Evolutionary conservation across 768 basidiomycete species (phyloP).

Genomic region (Tricholoma flavovirens): DNA sequence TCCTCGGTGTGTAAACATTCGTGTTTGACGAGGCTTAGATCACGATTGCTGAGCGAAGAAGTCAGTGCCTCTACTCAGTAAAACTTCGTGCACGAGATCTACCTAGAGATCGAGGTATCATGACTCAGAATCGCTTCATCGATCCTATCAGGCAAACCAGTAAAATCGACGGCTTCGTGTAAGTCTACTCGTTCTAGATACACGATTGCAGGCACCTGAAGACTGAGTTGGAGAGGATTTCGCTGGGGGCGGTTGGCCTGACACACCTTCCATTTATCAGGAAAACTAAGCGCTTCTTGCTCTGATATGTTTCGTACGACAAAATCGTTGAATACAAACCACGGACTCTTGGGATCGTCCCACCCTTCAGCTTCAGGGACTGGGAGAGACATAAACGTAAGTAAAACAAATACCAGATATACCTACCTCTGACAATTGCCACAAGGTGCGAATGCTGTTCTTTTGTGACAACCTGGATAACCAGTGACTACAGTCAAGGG

Average conservation of each 20-base stretch:
- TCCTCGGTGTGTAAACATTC: conserved; percentile 67
- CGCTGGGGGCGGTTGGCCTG: neutral
- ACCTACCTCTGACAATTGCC: conserved; percentile 75
- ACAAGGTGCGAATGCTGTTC: conserved; percentile 78
- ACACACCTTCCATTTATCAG: conserved; percentile 86
- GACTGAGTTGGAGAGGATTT: neutral
- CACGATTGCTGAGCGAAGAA: conserved; percentile 56
- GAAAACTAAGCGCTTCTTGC: conserved; percentile 83
- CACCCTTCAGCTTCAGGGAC: conserved; percentile 64
- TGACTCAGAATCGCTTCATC: conserved; percentile 73
- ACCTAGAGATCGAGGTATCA: conserved; percentile 89
- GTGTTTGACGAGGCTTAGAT: conserved; percentile 69
- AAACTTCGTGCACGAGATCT: conserved; percentile 17
- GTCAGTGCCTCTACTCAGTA: neutral
- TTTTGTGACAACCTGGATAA: conserved; percentile 73
- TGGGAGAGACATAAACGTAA: conserved; percentile 20
- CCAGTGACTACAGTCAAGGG: conserved; percentile 51
- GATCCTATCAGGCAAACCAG: conserved; percentile 53
- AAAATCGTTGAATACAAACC: conserved; percentile 98
- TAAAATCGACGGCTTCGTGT: conserved; percentile 53
- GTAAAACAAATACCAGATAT: neutral
- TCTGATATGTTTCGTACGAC: conserved; percentile 79
- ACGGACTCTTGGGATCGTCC: conserved; percentile 44
- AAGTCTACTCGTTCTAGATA: conserved; percentile 78
- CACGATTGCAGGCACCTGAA: conserved; percentile 81